These are phyloP conservation scores for Podaxis carcinomalis DNA, from an alignment of 768 basidiomycete genomes.

Conservation along the genomic window DNA sequence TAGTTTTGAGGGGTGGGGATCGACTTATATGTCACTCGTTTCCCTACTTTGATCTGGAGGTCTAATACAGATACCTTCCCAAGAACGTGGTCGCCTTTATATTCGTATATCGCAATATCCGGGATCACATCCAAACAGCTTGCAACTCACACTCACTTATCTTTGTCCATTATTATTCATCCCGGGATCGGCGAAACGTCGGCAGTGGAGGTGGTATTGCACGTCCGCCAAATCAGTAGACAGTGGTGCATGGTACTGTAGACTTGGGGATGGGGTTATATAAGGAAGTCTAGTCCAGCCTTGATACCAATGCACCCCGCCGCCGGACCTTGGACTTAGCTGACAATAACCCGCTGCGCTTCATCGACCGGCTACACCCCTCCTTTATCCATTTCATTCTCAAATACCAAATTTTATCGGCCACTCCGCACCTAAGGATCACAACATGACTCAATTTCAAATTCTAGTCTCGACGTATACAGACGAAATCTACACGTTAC, in stretches of 20 bases:
- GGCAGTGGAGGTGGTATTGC: not conserved
- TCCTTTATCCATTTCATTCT: not conserved
- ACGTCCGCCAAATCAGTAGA: conserved; percentile 4
- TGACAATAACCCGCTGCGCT: not conserved
- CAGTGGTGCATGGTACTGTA: not conserved
- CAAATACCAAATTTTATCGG: not conserved
- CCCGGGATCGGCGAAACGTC: conserved; percentile 7
- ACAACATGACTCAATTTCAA: conserved; percentile 28
- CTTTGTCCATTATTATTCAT: not conserved
- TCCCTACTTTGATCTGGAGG: not conserved
- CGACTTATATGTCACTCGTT: conserved; percentile 4
- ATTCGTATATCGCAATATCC: not conserved
- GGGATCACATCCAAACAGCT: not conserved
- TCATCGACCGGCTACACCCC: not conserved
- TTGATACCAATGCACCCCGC: not conserved
- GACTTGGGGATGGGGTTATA: conserved; percentile 6
- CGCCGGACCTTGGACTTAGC: conserved; percentile 1
- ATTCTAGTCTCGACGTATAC: conserved; percentile 70
- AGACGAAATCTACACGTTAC: conserved; percentile 55
- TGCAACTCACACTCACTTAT: not conserved
- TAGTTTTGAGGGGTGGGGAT: not conserved
- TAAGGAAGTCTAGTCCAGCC: conserved; percentile 7
- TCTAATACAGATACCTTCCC: not conserved
- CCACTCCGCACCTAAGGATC: not conserved
- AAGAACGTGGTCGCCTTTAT: not conserved